phyloP scores from a whole-genome alignment of 2,329 filamentous ascomycete genomes.

The Zymoseptoria crescenta region DNA sequence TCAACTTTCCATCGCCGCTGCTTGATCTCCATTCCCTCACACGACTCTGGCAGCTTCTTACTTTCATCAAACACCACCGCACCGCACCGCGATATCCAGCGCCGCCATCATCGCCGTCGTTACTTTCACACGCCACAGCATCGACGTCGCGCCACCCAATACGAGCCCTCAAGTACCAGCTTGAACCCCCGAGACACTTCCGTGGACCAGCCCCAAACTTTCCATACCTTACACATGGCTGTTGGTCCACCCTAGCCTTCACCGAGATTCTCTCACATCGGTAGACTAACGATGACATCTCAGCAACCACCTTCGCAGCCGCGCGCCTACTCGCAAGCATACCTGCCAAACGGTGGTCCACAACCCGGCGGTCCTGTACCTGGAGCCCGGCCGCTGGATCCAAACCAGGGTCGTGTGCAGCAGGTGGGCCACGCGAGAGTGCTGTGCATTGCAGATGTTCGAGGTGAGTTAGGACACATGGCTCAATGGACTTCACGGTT shows the following conservation, averaged over 20 bases:
- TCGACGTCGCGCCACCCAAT: background rate
- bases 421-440: constrained; percentile 43
- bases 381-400: constrained; percentile 40
- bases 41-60: background rate
- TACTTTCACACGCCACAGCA: background rate
- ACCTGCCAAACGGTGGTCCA: constrained; percentile 40
- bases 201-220: background rate
- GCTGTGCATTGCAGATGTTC: constrained; percentile 46
- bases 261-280: background rate
- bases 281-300: constrained; percentile 4
- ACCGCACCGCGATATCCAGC: background rate
- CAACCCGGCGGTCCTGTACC: constrained; percentile 30
- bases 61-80: background rate
- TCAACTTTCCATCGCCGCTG: background rate
- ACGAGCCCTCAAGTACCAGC: background rate
- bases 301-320: constrained; percentile 44
- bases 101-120: background rate
- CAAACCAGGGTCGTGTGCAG: constrained; percentile 46
- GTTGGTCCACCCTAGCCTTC: constrained; percentile 2
- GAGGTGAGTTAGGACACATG: constrained; percentile 34
- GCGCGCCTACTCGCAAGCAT: constrained; percentile 42
- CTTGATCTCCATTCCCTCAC: background rate
- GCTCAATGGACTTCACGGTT: background rate
- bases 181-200: background rate
- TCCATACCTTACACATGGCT: constrained; percentile 5